These are phyloP conservation scores for Phytophthora pisi DNA, from an alignment of 352 stramenopile genomes.

Conservation along the genomic window DNA sequence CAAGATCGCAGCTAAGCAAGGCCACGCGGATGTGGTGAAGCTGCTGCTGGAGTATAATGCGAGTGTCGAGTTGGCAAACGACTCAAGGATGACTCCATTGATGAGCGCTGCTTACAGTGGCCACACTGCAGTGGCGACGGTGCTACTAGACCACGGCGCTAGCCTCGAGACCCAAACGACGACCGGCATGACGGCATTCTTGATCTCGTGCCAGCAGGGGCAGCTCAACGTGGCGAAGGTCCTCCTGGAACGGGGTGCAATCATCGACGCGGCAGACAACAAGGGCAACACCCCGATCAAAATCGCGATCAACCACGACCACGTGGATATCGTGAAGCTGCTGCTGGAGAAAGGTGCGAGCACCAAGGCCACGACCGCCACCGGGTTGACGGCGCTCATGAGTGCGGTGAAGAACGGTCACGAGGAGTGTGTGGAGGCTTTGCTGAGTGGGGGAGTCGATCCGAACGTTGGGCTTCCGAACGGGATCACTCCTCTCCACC, in stretches of 20 bases:
- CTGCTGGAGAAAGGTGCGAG: conserved; percentile 3
- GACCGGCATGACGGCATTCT: neutral
- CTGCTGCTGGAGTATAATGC: conserved; percentile 2
- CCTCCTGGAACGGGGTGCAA: neutral
- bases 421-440: conserved; percentile 1
- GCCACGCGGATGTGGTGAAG: conserved; percentile 2
- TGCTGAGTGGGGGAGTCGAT: neutral
- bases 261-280: conserved; percentile 1
- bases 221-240: neutral
- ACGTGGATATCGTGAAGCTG: conserved; percentile 1
- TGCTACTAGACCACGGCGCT: conserved; percentile 1
- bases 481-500: neutral
- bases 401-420: conserved; percentile 4
- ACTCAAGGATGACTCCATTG: neutral
- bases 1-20: conserved; percentile 2
- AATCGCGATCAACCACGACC: conserved; percentile 3
- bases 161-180: neutral
- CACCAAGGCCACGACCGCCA: neutral
- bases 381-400: neutral
- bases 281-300: conserved; percentile 10
- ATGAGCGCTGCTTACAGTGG: conserved; percentile 1
- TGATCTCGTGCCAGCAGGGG: neutral
- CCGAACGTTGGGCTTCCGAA: neutral
- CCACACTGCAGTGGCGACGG: neutral
- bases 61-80: neutral